Evolutionary conservation across 345 rosid species (phyloP), one percentile per base, ranked within the genome.

Genomic region (Rhizophora apiculata): DNA sequence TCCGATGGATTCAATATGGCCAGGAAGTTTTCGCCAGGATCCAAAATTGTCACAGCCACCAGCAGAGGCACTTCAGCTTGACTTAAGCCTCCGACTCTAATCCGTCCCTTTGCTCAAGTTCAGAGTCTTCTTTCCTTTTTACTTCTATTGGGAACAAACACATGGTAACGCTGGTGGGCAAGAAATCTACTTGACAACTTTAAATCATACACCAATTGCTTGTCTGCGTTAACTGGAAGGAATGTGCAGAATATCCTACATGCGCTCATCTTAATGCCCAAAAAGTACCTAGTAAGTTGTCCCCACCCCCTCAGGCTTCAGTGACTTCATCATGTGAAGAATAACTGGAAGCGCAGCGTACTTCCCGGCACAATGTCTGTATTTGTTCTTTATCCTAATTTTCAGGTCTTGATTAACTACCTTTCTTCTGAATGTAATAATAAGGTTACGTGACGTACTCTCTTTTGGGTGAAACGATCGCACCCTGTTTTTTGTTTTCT

Each of bases 21-120:
- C 88, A 16, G 96, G 96, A 30, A 89, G 96, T 76, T 87, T 89
- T 72, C 90, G 79, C 59, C 59, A 85, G 80, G 84, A 83, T 82
- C 76, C 74, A 57, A 74, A 69, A 66, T 81, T 16, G 64, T 75
- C 78, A 19, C 71, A 80, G 76, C 74, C 80, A 60, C 55, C 78
- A 37, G 62, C 85, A 54, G 81, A 83, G 43, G 63, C 84, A 48
- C 75, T 59, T 26, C 68, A 84, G 73, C 84, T 85, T 32, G 92
- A 87, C 73, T 79, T 87, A 66, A 84, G 79, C 81, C 92, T 87
- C 65, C 82, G 83, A 59, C 92, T 87, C 78, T 87, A 78, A 73
- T 63, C 68, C 3, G 48, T n/a, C 31, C 43, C 58, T 59, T 32
- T 24, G 51, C 68, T 65, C 65, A 62, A 72, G 65, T 61, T 72